Evolutionary conservation across 805 yeast genomes (phyloP), one percentile per base, ranked within the genome.

Genomic region (Clavispora carvajalis): DNA sequence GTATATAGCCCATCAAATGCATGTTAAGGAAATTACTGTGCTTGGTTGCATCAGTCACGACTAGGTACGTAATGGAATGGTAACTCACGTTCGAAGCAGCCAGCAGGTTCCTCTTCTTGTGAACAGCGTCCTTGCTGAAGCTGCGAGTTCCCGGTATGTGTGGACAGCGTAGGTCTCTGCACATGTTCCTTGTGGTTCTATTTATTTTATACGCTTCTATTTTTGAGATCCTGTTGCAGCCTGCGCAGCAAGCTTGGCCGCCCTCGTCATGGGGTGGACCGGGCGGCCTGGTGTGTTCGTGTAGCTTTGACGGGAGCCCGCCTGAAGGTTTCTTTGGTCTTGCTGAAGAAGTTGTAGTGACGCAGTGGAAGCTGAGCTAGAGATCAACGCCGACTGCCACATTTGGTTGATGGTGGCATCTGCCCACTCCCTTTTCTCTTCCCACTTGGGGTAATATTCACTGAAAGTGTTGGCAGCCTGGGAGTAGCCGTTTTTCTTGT

Each of bases 381-480:
- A 44, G 16, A 60, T 43, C 34, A 61, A 51, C 4, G 73, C 73
- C 6, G 66, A 71, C 41, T 63, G 71, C 74, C 74, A 69, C 24
- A 68, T 39, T 38, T 53, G 53, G 37, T 59, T 60, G 39, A 69
- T 43, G 13, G 48, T 46, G 13, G 41, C 36, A 13, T 40, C 42
- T 13, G 59, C 49, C 35, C 64, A 69, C 24, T 51, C 54, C 36
- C 64, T 65, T 38, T 54, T 52, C 30, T 65, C 65, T 26, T 59
- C 55, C 45, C 52, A 65, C 8, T 48, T 36, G 1, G 64, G 63
- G 4, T 65, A 56, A 45, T 55, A 63, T 37, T 67, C 71, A 26
- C 57, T 52, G 41, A 65, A 67, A 0, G 62, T 54, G 46, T 60
- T 63, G 18, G 60, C 62, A 10, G 34, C 24, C 22, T 36, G 38